Percentiles rank a stretch among this genome's conserved stretches.
Conservation (phyloP, 208 protist genomes). For the Tritrichomonas foetus region DNA sequence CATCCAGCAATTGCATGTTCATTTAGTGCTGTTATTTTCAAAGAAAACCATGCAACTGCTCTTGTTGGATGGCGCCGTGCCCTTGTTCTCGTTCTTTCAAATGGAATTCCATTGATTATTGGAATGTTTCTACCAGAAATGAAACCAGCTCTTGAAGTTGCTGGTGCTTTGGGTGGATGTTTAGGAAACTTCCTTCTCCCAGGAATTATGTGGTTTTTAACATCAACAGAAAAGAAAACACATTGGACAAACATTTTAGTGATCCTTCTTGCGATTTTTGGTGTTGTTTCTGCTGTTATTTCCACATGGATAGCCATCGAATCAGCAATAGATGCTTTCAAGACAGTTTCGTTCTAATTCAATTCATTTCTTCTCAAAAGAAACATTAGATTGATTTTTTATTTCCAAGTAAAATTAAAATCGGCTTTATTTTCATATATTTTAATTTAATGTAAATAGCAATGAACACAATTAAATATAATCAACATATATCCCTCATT, state of each 20-base stretch:
- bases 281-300: not conserved
- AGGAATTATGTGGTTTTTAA: not conserved
- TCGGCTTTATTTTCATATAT: no score
- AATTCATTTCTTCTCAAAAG: no score
- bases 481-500: no score
- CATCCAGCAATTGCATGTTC: no score
- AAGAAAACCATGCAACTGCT: no score
- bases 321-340: not conserved
- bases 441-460: no score
- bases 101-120: not conserved
- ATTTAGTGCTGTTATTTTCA: no score
- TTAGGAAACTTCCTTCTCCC: not conserved
- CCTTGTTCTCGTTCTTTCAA: not conserved
- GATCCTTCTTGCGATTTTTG: not conserved
- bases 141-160: not conserved
- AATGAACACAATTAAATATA: no score
- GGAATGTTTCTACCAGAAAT: not conserved
- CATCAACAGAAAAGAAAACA: not conserved
- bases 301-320: not conserved
- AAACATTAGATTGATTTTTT: no score
- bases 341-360: not conserved
- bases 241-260: not conserved
- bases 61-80: not conserved
- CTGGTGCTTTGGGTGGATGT: not conserved
- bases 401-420: no score